Evolutionary conservation across 441 rosid genomes (phyloP).

Genomic region (Adansonia gregorii): DNA sequence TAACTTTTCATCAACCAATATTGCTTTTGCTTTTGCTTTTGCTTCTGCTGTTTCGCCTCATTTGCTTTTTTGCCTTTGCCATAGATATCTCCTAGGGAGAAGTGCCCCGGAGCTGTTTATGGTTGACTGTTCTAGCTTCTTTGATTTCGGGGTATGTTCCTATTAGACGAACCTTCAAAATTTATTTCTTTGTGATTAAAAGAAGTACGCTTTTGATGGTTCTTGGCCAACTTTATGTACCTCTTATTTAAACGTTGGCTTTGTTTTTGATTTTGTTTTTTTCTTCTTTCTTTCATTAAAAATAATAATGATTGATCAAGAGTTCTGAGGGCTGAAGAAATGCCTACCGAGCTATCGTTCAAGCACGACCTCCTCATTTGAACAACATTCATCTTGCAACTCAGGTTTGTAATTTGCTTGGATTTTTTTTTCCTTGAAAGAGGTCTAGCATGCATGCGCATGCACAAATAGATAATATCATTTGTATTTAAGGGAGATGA

Average conservation of each 20-base stretch:
- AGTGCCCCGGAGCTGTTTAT: constrained; percentile 97
- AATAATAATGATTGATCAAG: constrained; percentile 43
- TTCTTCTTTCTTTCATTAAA: neutral
- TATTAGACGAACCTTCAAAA: constrained; percentile 22
- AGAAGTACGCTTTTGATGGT: constrained; percentile 15
- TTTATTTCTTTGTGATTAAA: constrained; percentile 23
- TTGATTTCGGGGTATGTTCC: constrained; percentile 90
- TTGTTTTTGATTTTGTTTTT: neutral
- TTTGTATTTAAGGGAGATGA: constrained; percentile 1
- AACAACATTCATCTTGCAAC: constrained; percentile 95
- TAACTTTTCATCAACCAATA: neutral
- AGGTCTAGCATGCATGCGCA: neutral
- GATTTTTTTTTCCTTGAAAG: constrained; percentile 15
- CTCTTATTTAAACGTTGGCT: constrained; percentile 26
- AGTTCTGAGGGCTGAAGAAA: constrained; percentile 85
- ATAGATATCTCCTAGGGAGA: constrained; percentile 92
- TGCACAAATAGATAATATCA: neutral
- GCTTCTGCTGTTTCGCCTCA: constrained; percentile 25
- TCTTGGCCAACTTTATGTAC: constrained; percentile 25
- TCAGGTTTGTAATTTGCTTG: constrained; percentile 63
- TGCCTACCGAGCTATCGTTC: constrained; percentile 95
- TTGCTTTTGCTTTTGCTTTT: constrained; percentile 11
- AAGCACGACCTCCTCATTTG: constrained; percentile 84
- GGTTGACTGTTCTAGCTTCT: constrained; percentile 96
- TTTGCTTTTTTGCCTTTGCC: constrained; percentile 27